These are phyloP conservation scores for Ophiostoma sp. DNA, from an alignment of 2,329 filamentous ascomycete genomes.

Conservation along the genomic window DNA sequence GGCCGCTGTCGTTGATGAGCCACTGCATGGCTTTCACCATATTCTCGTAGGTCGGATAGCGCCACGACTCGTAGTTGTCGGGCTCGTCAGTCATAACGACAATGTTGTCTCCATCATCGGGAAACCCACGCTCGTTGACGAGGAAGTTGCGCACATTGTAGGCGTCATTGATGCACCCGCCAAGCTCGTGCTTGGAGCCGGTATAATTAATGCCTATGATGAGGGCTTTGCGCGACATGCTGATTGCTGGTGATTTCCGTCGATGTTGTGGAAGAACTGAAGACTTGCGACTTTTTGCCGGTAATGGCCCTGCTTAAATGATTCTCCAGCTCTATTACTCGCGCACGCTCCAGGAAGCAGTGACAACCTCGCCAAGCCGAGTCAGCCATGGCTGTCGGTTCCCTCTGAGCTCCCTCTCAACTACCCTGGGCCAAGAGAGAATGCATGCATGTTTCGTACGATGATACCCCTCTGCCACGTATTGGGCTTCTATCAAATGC, in stretches of 20 bases:
- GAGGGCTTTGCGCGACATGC: conserved; percentile 31
- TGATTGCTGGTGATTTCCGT: neutral
- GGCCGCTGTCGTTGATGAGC: conserved; percentile 47
- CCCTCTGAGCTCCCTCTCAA: neutral
- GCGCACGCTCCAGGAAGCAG: neutral
- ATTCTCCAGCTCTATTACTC: neutral
- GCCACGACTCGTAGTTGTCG: conserved; percentile 34
- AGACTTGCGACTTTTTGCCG: neutral
- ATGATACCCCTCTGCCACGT: conserved; percentile 10
- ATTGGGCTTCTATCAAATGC: neutral
- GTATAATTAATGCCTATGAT: conserved; percentile 56
- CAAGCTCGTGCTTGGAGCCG: conserved; percentile 50
- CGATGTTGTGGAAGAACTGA: neutral
- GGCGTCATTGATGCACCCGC: conserved; percentile 48
- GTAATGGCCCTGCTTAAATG: neutral
- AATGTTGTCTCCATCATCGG: conserved; percentile 33
- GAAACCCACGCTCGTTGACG: conserved; percentile 37
- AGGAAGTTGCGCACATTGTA: conserved; percentile 37
- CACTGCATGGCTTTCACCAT: conserved; percentile 50
- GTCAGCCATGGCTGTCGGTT: neutral
- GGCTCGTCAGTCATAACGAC: conserved; percentile 36
- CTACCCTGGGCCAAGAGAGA: neutral
- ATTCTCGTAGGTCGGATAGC: conserved; percentile 35
- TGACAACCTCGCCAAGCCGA: neutral
- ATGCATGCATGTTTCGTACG: conserved; percentile 7